These are phyloP conservation scores for Aspergillus arachidicola DNA, from an alignment of 2,329 filamentous ascomycete species.

Conservation along the genomic window DNA sequence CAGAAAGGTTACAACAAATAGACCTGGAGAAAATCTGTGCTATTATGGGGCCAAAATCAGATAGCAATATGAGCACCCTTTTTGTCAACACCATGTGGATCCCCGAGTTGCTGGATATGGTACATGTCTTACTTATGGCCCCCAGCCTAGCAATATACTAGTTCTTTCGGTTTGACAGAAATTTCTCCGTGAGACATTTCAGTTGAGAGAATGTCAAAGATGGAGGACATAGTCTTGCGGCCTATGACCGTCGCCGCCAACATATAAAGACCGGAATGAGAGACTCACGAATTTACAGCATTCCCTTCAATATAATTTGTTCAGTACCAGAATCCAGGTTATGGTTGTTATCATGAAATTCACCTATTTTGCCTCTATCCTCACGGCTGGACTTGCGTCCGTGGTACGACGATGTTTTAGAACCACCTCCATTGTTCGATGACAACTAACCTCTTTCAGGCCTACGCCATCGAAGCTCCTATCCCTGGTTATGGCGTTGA, in stretches of 20 bases:
- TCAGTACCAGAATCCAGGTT: too few relatives aligned
- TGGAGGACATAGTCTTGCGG: background rate
- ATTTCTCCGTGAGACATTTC: background rate
- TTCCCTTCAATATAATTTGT: too few relatives aligned
- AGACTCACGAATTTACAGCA: too few relatives aligned
- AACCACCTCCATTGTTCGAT: too few relatives aligned
- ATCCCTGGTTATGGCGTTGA: too few relatives aligned
- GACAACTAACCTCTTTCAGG: too few relatives aligned
- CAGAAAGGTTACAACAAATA: background rate
- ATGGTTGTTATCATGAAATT: too few relatives aligned
- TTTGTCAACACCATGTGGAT: background rate
- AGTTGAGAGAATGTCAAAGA: background rate
- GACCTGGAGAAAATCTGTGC: background rate
- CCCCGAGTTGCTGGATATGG: background rate
- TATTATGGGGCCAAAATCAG: background rate
- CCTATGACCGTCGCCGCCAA: background rate
- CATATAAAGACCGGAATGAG: background rate
- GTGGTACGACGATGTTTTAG: too few relatives aligned
- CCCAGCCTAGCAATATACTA: background rate
- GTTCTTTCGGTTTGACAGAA: background rate
- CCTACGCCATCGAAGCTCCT: too few relatives aligned
- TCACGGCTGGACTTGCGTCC: too few relatives aligned
- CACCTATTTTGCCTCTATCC: too few relatives aligned
- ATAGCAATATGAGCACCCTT: background rate
- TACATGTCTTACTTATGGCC: background rate